Percentiles rank a stretch among this genome's conserved stretches.
phyloP scores from a whole-genome alignment of 306 rosid species.

The Abrus pulchellus region DNA sequence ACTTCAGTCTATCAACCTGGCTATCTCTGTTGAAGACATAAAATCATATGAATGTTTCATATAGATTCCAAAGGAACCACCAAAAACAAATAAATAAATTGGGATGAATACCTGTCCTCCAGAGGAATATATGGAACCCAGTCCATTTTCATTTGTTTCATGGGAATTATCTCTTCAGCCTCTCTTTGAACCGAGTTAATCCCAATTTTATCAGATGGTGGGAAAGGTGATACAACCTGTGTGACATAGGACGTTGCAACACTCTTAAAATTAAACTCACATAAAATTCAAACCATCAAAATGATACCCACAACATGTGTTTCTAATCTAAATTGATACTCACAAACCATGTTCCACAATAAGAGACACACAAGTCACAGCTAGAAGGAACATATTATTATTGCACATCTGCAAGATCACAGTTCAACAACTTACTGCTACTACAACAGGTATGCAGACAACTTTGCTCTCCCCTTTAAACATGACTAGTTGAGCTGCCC shows the following conservation, averaged over 20 bases:
- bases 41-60: slow-evolving; percentile 27
- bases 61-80: slow-evolving; percentile 17
- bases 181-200: slow-evolving; percentile 94
- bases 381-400: slow-evolving; percentile 2
- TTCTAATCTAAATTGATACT: neutral
- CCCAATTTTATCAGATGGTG: slow-evolving; percentile 92
- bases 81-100: slow-evolving; percentile 31
- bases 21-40: slow-evolving; percentile 67
- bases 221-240: slow-evolving; percentile 86
- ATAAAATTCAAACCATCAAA: neutral
- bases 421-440: slow-evolving; percentile 70
- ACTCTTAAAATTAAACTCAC: slow-evolving; percentile 1
- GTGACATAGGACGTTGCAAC: slow-evolving; percentile 12
- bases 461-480: slow-evolving; percentile 75
- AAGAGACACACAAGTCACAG: neutral
- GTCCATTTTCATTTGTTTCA: slow-evolving; percentile 98
- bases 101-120: slow-evolving; percentile 59
- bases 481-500: slow-evolving; percentile 82
- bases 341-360: neutral
- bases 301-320: neutral
- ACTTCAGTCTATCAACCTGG: slow-evolving; percentile 65
- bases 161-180: slow-evolving; percentile 87
- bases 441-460: slow-evolving; percentile 82
- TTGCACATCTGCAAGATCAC: slow-evolving; percentile 1
- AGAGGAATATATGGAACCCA: slow-evolving; percentile 94